Evolutionary conservation across 805 yeast genomes (phyloP).

Genomic region (Scheffersomyces spartinae): DNA sequence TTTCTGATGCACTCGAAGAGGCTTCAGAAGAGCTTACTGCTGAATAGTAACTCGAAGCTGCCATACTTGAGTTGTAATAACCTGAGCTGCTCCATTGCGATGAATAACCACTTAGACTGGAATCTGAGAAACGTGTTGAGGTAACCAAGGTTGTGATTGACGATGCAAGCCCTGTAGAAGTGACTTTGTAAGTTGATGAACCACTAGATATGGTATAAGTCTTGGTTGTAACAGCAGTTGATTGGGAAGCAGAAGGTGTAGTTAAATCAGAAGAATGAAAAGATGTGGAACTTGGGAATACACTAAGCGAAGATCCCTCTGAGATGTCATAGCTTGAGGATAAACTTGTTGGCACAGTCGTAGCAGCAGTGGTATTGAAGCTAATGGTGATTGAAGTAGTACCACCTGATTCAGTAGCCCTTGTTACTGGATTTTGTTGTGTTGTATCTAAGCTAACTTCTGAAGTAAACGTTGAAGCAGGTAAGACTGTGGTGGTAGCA

Average conservation of each 20-base stretch:
- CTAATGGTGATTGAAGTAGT: conserved; percentile 1
- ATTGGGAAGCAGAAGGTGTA: too few relatives aligned
- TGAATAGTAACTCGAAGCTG: conserved; percentile 1
- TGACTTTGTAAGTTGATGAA: too few relatives aligned
- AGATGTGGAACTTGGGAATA: conserved; percentile 2
- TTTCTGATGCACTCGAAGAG: conserved; percentile 1
- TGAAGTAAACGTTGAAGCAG: neutral
- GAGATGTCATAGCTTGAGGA: neutral
- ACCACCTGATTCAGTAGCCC: conserved; percentile 2
- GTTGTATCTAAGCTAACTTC: neutral
- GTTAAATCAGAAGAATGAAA: too few relatives aligned
- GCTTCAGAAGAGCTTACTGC: neutral
- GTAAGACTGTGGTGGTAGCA: neutral
- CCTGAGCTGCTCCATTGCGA: too few relatives aligned
- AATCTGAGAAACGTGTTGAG: too few relatives aligned
- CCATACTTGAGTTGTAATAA: conserved; percentile 3
- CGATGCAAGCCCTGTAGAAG: too few relatives aligned
- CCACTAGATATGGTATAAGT: too few relatives aligned
- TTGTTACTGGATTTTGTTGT: too few relatives aligned
- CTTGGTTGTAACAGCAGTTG: too few relatives aligned
- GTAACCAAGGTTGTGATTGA: too few relatives aligned
- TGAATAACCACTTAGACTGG: too few relatives aligned
- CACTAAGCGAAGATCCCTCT: conserved; percentile 1
- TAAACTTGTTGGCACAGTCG: conserved; percentile 1
- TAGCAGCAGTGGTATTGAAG: conserved; percentile 1